Percentiles rank a stretch among this genome's conserved stretches.
Conservation (phyloP, 148 eudicot genomes). For the Chenopodium album region DNA sequence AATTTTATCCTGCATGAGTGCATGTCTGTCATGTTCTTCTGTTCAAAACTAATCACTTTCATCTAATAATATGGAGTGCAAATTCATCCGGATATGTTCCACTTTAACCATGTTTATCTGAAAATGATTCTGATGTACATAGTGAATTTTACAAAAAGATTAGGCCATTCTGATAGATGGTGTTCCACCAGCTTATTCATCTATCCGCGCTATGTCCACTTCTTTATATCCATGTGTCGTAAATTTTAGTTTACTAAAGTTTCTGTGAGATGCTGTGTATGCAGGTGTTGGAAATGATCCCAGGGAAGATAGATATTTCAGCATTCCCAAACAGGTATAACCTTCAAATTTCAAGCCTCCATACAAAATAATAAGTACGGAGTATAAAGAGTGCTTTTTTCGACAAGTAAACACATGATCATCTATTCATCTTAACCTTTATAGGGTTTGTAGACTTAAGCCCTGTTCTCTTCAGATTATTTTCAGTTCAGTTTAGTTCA, state of each 20-base stretch:
- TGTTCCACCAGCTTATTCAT: neutral
- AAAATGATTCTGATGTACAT: no score
- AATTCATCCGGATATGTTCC: neutral
- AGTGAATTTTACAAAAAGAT: no score
- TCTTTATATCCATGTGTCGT: neutral
- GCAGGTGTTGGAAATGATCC: constrained; percentile 97
- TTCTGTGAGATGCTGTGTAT: neutral
- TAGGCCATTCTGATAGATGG: neutral
- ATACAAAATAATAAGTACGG: neutral
- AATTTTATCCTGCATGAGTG: neutral
- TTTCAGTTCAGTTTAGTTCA: no score
- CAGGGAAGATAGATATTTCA: constrained; percentile 93
- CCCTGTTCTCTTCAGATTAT: no score
- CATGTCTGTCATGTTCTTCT: neutral
- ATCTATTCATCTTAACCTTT: no score
- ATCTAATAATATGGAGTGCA: neutral
- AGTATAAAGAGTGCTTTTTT: neutral
- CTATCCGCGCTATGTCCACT: neutral
- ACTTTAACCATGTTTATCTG: no score
- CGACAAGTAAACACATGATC: neutral
- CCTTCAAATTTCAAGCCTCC: neutral
- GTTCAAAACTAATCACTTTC: neutral
- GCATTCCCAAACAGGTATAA: constrained; percentile 88
- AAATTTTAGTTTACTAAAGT: neutral
- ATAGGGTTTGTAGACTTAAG: no score